Conservation (phyloP, 129 eudicot genomes). For the Centrapalus pauciflorus region DNA sequence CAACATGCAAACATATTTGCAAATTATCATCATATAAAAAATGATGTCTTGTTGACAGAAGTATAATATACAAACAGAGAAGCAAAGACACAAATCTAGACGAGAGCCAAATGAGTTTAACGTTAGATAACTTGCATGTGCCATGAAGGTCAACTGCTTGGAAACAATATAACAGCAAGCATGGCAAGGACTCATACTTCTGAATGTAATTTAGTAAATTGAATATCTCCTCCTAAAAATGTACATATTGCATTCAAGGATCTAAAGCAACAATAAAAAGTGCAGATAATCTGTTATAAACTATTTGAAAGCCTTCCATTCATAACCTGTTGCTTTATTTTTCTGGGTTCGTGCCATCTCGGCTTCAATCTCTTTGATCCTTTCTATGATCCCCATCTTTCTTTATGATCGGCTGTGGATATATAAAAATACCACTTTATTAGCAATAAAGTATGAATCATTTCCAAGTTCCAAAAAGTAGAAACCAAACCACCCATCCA, state of each 20-base stretch:
- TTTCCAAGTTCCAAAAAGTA: slow-evolving; percentile 1
- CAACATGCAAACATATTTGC: neutral
- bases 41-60: neutral
- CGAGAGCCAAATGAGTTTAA: neutral
- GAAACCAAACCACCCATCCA: neutral
- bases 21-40: neutral
- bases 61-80: neutral
- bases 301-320: slow-evolving; percentile 12
- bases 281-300: neutral
- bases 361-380: slow-evolving; percentile 93
- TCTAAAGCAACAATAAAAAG: neutral
- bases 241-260: neutral
- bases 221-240: neutral
- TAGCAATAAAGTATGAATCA: neutral
- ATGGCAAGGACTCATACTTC: neutral
- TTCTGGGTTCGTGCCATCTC: slow-evolving; percentile 99
- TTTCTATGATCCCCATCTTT: slow-evolving; percentile 92
- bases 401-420: slow-evolving; percentile 24
- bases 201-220: neutral
- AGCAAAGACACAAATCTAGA: neutral
- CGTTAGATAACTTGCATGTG: neutral
- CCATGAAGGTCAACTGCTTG: neutral
- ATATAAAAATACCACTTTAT: neutral
- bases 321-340: slow-evolving; percentile 90
- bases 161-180: neutral